Evolutionary conservation across 2,329 filamentous ascomycete genomes (phyloP).

Genomic region (Aspergillus sp.): DNA sequence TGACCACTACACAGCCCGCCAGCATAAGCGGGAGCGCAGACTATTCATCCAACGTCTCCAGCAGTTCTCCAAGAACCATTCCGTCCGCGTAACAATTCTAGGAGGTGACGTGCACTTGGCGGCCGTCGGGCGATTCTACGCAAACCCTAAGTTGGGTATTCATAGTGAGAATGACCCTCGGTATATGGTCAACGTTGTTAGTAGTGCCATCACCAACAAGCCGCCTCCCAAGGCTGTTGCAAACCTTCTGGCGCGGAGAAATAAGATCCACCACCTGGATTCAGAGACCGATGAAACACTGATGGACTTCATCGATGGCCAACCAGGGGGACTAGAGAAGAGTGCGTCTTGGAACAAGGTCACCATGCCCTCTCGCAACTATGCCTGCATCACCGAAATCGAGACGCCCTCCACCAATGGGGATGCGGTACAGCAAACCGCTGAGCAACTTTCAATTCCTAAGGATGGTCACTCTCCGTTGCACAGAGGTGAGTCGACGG

Average conservation of each 20-base stretch:
- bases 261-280: constrained; percentile 67
- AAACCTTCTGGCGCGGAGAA: constrained; percentile 62
- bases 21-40: constrained; percentile 86
- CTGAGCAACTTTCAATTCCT: constrained; percentile 29
- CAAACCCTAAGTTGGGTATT: constrained; percentile 57
- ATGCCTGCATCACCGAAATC: constrained; percentile 61
- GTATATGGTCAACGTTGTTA: constrained; percentile 66
- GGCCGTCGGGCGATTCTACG: constrained; percentile 65
- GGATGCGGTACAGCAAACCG: constrained; percentile 13
- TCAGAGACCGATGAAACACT: constrained; percentile 64
- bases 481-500: constrained; percentile 72
- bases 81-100: constrained; percentile 61
- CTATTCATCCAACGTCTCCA: constrained; percentile 68
- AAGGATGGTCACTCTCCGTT: constrained; percentile 71
- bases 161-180: constrained; percentile 59
- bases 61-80: constrained; percentile 54
- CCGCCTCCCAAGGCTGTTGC: constrained; percentile 64
- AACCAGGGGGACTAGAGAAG: constrained; percentile 59
- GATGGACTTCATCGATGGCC: constrained; percentile 61
- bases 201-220: constrained; percentile 67
- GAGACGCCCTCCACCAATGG: constrained; percentile 27
- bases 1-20: constrained; percentile 80
- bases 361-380: constrained; percentile 74
- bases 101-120: constrained; percentile 66
- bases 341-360: constrained; percentile 74